A percentile compares a stretch with the other conserved stretches of the same genome.
phyloP scores from a whole-genome alignment of 805 yeast genomes.

The Wickerhamia fluorescens region DNA sequence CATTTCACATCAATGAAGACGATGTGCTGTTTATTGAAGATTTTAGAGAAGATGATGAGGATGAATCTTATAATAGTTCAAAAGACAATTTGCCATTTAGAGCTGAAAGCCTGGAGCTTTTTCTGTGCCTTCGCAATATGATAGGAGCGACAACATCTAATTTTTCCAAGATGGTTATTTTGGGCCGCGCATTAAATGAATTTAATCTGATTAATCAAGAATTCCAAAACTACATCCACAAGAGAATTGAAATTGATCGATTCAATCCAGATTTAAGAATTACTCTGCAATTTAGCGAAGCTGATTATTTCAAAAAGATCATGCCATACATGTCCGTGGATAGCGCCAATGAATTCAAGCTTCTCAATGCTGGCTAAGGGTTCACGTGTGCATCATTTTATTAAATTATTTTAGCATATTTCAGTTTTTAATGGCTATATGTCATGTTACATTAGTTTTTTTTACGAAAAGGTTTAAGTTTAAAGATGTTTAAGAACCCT shows the following conservation, averaged over 20 bases:
- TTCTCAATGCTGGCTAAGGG: constrained; percentile 22
- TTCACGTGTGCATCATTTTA: too few relatives aligned
- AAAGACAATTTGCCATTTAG: not conserved
- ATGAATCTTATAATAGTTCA: not conserved
- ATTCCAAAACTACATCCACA: constrained; percentile 34
- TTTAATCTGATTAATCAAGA: constrained; percentile 42
- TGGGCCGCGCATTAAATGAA: constrained; percentile 48
- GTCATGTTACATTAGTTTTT: too few relatives aligned
- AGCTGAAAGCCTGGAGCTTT: not conserved
- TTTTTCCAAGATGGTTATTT: constrained; percentile 14
- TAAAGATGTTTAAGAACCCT: too few relatives aligned
- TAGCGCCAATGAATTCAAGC: constrained; percentile 19
- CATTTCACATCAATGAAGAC: constrained; percentile 25
- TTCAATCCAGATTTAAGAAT: constrained; percentile 9
- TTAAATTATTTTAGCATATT: too few relatives aligned
- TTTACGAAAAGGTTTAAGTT: too few relatives aligned
- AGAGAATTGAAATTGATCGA: constrained; percentile 23
- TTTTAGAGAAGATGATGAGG: constrained; percentile 5
- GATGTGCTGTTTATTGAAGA: constrained; percentile 13
- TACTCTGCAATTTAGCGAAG: constrained; percentile 16
- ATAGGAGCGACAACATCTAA: constrained; percentile 2
- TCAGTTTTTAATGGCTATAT: too few relatives aligned
- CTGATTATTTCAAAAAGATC: constrained; percentile 27
- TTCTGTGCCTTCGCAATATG: constrained; percentile 1
- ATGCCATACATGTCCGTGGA: constrained; percentile 36